These are phyloP conservation scores for Candida arabinofermentans DNA, from an alignment of 805 yeast species.

Conservation along the genomic window DNA sequence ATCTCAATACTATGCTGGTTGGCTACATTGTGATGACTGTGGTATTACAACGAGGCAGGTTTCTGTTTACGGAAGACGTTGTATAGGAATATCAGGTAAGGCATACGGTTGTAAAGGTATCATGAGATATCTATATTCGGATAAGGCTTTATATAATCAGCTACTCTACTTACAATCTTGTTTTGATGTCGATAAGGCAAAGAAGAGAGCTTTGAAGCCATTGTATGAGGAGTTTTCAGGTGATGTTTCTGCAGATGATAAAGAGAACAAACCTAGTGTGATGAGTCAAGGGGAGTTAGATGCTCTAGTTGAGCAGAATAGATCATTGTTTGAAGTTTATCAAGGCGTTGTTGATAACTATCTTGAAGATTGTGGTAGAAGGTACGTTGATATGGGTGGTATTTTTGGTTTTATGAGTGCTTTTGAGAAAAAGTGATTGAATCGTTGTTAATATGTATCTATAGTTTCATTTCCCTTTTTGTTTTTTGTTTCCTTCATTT, in stretches of 20 bases:
- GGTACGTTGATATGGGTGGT: conserved; percentile 80
- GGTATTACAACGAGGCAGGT: conserved; percentile 77
- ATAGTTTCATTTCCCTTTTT: background rate
- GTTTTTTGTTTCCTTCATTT: background rate
- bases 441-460: background rate
- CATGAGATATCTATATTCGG: conserved; percentile 72
- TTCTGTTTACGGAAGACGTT: conserved; percentile 83
- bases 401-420: conserved; percentile 47
- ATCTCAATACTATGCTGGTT: conserved; percentile 77
- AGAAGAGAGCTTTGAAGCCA: conserved; percentile 51
- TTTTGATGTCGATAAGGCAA: conserved; percentile 80
- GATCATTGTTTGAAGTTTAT: conserved; percentile 51
- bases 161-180: conserved; percentile 71
- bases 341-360: conserved; percentile 66
- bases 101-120: conserved; percentile 73
- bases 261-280: conserved; percentile 20
- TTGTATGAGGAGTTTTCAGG: conserved; percentile 30
- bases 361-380: conserved; percentile 75
- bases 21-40: conserved; percentile 88
- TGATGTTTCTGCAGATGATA: conserved; percentile 4
- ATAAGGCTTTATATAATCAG: conserved; percentile 82
- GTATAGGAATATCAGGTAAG: conserved; percentile 62
- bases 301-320: conserved; percentile 78
- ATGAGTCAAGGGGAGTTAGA: conserved; percentile 52
- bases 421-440: conserved; percentile 10